phyloP scores from a whole-genome alignment of 164 flowering plant genomes.

The Chimonanthus praecox region DNA sequence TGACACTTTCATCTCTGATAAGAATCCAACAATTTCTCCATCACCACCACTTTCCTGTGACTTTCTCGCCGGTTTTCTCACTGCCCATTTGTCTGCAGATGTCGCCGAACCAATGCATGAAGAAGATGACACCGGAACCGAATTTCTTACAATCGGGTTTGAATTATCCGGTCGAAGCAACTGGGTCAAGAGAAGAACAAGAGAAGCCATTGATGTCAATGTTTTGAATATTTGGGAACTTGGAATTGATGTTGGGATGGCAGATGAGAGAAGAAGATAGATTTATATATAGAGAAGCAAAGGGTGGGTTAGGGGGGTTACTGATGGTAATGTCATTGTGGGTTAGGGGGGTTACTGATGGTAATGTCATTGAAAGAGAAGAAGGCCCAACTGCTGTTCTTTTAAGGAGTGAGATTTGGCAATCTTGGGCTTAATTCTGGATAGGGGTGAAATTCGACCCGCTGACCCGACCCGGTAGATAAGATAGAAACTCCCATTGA shows the following conservation, averaged over 20 bases:
- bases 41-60: background rate
- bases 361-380: background rate
- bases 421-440: too few species aligned
- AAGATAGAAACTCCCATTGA: too few species aligned
- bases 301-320: background rate
- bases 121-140: background rate
- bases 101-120: background rate
- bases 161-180: conserved; percentile 3
- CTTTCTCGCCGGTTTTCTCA: background rate
- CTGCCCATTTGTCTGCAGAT: background rate
- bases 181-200: conserved; percentile 7
- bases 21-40: background rate
- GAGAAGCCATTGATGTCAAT: conserved; percentile 7
- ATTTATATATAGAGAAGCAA: background rate
- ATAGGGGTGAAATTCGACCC: too few species aligned
- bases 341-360: background rate
- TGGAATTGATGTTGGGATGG: background rate
- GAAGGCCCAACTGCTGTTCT: background rate
- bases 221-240: background rate
- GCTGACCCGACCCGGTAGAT: too few species aligned
- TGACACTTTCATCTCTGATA: conserved; percentile 9
- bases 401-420: too few species aligned
- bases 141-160: background rate
- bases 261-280: background rate
- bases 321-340: background rate